Base-by-base conservation (phyloP, 2,329 filamentous ascomycete genomes). In the Diplodia intermedia region DNA sequence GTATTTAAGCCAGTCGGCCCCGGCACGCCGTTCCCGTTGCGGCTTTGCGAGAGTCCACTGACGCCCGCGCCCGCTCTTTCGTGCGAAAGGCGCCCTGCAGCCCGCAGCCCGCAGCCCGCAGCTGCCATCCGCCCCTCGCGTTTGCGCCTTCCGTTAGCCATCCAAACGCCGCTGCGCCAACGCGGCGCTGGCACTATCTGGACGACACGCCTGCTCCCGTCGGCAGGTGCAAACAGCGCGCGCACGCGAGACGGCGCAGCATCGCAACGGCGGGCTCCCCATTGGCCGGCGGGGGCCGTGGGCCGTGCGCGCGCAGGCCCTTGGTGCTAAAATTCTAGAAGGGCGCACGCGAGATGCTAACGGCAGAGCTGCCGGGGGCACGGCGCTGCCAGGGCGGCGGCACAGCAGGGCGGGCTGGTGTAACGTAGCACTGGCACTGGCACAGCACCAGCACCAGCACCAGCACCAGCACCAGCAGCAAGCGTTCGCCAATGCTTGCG, bases 291-390 rank as follows among this genome's bases (percentile, higher is more conserved):
- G 53, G 11, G 15, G 12, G 53, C 26, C 14, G 50, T 8, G 50
- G 26, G 26, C 50, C 54, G 14, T 26, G 15, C 53, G 53, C 14
- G 53, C 4, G 50, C 50, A 26, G 11, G 53, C 53, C 23, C 53
- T 23, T 26, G 31, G 54, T n/a, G 33, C 33, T 38, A 38, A 29
- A n/a, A 38, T 18, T 20, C 23, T 31, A 38, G 54, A 36, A 20
- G 54, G 54, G 54, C 54, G 36, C 52, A 55, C 33, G 54, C 54
- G 54, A 56, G 54, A 56, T 36, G 54, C n/a, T 36, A n/a, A 55
- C 52, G 52, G 52, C 52, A 55, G 52, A n/a, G 29, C 52, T 29
- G 52, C 52, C 26, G 52, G 52, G 23, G 52, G 52, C 52, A 52
- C 49, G 4, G 49, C 49, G 20, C 7, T 26, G 20, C 50, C n/a